These are phyloP conservation scores for Knoxia roxburghii DNA, from an alignment of 257 asterid species.

Conservation along the genomic window DNA sequence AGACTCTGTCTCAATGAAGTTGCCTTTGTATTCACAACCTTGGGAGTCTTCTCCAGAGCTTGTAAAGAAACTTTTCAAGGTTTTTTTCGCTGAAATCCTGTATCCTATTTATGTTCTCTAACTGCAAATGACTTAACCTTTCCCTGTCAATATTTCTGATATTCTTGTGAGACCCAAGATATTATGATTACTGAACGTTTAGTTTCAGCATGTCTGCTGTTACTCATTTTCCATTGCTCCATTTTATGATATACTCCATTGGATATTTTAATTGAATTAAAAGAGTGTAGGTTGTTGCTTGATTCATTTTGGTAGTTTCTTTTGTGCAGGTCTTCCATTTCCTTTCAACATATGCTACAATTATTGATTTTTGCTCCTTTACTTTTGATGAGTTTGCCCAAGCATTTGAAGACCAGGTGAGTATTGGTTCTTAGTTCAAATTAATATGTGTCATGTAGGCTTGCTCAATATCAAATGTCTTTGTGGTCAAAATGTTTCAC, in stretches of 20 bases:
- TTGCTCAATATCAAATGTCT: not conserved
- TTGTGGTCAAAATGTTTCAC: not conserved
- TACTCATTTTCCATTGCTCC: not conserved
- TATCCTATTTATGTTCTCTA: not conserved
- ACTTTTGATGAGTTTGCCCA: constrained; percentile 78
- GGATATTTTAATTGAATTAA: not conserved
- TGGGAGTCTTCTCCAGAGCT: constrained; percentile 90
- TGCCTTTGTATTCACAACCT: constrained; percentile 64
- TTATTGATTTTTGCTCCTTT: constrained; percentile 51
- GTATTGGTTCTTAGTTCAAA: constrained; percentile 13
- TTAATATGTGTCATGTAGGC: constrained; percentile 1
- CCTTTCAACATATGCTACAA: constrained; percentile 67
- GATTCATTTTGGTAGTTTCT: constrained; percentile 12
- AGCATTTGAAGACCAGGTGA: constrained; percentile 85
- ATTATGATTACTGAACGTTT: not conserved
- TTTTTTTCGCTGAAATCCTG: constrained; percentile 23
- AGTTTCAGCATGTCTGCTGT: not conserved
- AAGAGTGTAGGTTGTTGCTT: constrained; percentile 1
- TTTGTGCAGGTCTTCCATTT: constrained; percentile 74
- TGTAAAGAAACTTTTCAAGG: constrained; percentile 88
- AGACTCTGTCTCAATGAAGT: constrained; percentile 68
- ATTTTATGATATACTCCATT: not conserved
- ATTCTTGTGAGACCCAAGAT: not conserved
- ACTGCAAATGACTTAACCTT: not conserved
- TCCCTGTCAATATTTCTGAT: not conserved